These are phyloP conservation scores for Coprinopsis sp. DNA, from an alignment of 768 basidiomycete species.

Conservation along the genomic window DNA sequence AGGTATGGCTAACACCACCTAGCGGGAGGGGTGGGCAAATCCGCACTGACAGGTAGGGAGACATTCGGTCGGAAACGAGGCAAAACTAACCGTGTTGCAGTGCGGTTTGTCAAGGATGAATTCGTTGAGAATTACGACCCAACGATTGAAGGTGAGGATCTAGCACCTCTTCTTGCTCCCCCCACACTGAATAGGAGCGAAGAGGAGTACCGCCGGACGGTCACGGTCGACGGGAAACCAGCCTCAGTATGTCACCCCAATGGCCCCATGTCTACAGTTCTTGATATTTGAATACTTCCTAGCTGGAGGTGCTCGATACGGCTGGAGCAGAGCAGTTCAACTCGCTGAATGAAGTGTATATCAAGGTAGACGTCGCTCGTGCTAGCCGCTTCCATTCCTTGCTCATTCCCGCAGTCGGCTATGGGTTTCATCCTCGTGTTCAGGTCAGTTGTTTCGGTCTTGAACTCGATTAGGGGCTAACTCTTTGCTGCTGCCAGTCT, in stretches of 20 bases:
- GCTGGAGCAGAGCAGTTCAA: slow-evolving; percentile 86
- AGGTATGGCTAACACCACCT: neutral
- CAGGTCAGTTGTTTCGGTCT: slow-evolving; percentile 38
- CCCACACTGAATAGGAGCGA: slow-evolving; percentile 5
- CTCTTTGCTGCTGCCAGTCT: slow-evolving; percentile 41
- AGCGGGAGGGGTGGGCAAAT: slow-evolving; percentile 91
- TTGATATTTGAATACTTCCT: slow-evolving; percentile 1
- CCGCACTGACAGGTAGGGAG: slow-evolving; percentile 62
- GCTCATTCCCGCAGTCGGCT: slow-evolving; percentile 42
- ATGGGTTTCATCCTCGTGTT: slow-evolving; percentile 82
- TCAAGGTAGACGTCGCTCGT: slow-evolving; percentile 46
- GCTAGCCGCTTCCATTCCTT: neutral
- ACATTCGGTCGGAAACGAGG: neutral
- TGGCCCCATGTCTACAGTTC: neutral
- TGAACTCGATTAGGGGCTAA: neutral
- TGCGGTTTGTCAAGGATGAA: slow-evolving; percentile 67
- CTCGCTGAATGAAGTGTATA: slow-evolving; percentile 75
- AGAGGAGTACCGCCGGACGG: slow-evolving; percentile 69
- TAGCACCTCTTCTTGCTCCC: slow-evolving; percentile 7
- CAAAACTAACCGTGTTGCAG: slow-evolving; percentile 23
- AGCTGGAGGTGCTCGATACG: slow-evolving; percentile 82
- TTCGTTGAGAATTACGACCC: slow-evolving; percentile 80
- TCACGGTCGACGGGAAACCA: slow-evolving; percentile 62
- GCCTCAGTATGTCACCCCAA: slow-evolving; percentile 47
- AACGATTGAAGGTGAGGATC: slow-evolving; percentile 68